A percentile compares a stretch with the other conserved stretches of the same genome.
Conservation (phyloP, 331 rosid genomes). For the Malus hybrid region DNA sequence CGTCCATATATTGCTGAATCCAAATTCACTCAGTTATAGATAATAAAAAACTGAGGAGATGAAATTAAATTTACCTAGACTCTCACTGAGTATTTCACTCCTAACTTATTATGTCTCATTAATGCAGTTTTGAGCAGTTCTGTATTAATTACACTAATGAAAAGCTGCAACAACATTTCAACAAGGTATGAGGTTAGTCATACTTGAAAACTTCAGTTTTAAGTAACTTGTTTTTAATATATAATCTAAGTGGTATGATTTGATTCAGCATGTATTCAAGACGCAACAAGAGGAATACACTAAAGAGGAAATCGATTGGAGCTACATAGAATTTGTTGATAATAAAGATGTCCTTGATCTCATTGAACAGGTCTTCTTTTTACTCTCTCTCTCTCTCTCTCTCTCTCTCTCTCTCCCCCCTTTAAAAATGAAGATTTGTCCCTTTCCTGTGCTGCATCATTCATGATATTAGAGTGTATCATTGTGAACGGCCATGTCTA, state of each 20-base stretch:
- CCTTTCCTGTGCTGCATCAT: neutral
- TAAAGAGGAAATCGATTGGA: slow-evolving; percentile 77
- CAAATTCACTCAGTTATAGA: neutral
- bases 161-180: slow-evolving; percentile 97
- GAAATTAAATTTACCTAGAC: neutral
- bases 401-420: neutral
- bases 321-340: slow-evolving; percentile 82
- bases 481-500: neutral
- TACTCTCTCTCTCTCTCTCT: slow-evolving; percentile 1
- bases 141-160: slow-evolving; percentile 88
- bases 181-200: slow-evolving; percentile 99
- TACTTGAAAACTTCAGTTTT: slow-evolving; percentile 37
- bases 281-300: slow-evolving; percentile 84
- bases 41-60: neutral
- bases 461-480: neutral
- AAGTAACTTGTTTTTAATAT: slow-evolving; percentile 10
- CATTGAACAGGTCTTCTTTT: slow-evolving; percentile 65
- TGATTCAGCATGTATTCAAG: slow-evolving; percentile 89
- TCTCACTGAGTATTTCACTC: neutral
- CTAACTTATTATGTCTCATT: slow-evolving; percentile 18
- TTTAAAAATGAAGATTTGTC: neutral
- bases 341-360: slow-evolving; percentile 86
- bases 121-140: slow-evolving; percentile 85
- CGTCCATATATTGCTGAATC: neutral
- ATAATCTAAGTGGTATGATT: slow-evolving; percentile 31